These are phyloP conservation scores for Yamadazyma takamatsuzukensis DNA, from an alignment of 805 yeast genomes.

Conservation along the genomic window DNA sequence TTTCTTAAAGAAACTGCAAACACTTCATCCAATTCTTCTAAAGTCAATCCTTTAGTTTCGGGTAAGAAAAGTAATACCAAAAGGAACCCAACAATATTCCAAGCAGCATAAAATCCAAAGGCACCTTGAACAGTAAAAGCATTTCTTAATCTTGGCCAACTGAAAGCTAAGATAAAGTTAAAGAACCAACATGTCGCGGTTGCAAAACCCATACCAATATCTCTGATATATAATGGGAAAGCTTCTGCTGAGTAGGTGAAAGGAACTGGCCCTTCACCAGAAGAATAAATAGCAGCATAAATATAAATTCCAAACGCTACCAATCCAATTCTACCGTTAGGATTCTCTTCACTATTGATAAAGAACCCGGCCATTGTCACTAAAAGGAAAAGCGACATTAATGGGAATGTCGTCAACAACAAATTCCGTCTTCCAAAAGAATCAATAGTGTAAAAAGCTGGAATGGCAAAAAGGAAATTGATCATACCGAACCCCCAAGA, in stretches of 20 bases:
- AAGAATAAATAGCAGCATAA: slow-evolving; percentile 69
- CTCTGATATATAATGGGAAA: slow-evolving; percentile 75
- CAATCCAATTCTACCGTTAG: slow-evolving; percentile 58
- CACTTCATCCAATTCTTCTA: slow-evolving; percentile 75
- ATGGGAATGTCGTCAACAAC: slow-evolving; percentile 57
- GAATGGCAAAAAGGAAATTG: slow-evolving; percentile 76
- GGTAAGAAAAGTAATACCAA: slow-evolving; percentile 69
- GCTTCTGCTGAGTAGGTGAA: slow-evolving; percentile 84
- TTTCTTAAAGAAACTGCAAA: slow-evolving; percentile 56
- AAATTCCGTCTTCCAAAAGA: slow-evolving; percentile 68
- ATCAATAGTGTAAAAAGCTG: slow-evolving; percentile 79
- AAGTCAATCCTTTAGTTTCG: slow-evolving; percentile 62
- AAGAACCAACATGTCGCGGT: slow-evolving; percentile 75
- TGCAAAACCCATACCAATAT: slow-evolving; percentile 76
- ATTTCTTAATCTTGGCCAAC: slow-evolving; percentile 71
- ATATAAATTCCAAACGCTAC: slow-evolving; percentile 72
- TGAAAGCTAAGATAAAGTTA: slow-evolving; percentile 64
- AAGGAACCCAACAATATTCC: slow-evolving; percentile 71
- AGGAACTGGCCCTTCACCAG: slow-evolving; percentile 89
- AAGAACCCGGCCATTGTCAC: slow-evolving; percentile 71
- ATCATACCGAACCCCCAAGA: slow-evolving; percentile 86
- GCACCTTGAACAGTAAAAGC: slow-evolving; percentile 81
- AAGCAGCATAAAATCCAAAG: slow-evolving; percentile 83
- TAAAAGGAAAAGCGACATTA: slow-evolving; percentile 57
- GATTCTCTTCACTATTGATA: slow-evolving; percentile 44